Evolutionary conservation across 2,329 filamentous ascomycete species (phyloP).

Genomic region (Sordariomycetes sp.): DNA sequence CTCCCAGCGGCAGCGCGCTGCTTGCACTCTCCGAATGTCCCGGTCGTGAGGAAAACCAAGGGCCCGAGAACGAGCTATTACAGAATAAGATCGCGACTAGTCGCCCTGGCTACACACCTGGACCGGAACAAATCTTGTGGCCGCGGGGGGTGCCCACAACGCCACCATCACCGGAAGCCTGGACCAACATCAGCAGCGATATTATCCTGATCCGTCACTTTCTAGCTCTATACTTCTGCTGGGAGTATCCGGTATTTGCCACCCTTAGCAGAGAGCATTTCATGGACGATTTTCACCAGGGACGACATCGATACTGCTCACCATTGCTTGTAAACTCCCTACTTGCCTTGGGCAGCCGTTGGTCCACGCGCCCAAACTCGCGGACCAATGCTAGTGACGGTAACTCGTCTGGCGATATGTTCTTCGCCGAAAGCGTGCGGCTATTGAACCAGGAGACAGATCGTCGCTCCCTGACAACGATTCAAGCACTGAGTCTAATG

Average conservation of each 20-base stretch:
- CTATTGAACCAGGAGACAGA: conserved; percentile 49
- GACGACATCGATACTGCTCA: conserved; percentile 57
- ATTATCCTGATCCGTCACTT: conserved; percentile 51
- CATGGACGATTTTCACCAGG: conserved; percentile 52
- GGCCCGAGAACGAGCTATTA: conserved; percentile 22
- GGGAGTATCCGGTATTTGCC: conserved; percentile 67
- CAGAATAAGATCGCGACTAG: conserved; percentile 20
- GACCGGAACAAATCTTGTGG: conserved; percentile 38
- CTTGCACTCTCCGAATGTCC: conserved; percentile 14
- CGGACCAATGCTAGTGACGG: conserved; percentile 52
- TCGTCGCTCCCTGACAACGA: conserved; percentile 57
- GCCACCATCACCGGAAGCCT: conserved; percentile 33
- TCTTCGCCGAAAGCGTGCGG: conserved; percentile 60
- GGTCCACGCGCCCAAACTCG: conserved; percentile 55
- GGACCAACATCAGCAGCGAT: conserved; percentile 55
- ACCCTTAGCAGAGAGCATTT: conserved; percentile 66
- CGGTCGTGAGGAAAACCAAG: conserved; percentile 7
- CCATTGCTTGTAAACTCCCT: conserved; percentile 57
- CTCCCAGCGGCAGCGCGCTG: conserved; percentile 18
- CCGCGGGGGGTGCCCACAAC: conserved; percentile 33
- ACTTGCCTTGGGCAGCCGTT: conserved; percentile 57
- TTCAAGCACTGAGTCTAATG: conserved; percentile 70
- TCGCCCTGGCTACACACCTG: conserved; percentile 24
- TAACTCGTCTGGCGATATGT: conserved; percentile 61
- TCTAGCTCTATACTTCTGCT: conserved; percentile 62